Base-by-base conservation (phyloP, 2,329 filamentous ascomycete species). In the Exophiala spinifera region DNA sequence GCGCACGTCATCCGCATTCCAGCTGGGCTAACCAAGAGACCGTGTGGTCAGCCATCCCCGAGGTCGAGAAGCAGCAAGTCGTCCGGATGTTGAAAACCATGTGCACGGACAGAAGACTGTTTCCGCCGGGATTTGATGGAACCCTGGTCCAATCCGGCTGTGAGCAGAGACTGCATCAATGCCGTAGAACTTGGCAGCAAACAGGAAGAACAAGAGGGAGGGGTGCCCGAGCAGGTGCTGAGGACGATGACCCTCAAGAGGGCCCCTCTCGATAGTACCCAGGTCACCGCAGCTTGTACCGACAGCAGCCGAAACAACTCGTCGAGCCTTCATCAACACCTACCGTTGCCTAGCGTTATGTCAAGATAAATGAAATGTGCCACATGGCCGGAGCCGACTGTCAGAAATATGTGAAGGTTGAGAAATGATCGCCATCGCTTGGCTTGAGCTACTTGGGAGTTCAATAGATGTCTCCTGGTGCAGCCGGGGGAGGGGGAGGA, bases 101-200 rank as follows among this genome's bases (percentile, higher is more conserved):
- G 39, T 57, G 54, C 31, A 49, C 45, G 21, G 49, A 56, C 20
- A 46, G 47, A 43, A 36, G 37, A 37, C 55, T 60, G 4, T 60
- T 60, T 33, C 55, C 57, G 33, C 44, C 57, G 7, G 47, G 39
- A 17, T 53, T 52, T 47, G 23, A 21, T 14, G 49, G 55, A 48
- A 28, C 34, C 14, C 20, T 47, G 8, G 53, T 60, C 39, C 48
- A 55, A 45, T 44, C 52, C 33, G 57, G 57, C 36, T 57, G 57
- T 33, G 51, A 55, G 46, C 54, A 57, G 34, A 55, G 57, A 42
- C 51, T 60, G 51, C 55, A 60, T 34, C 54, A 57, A 47, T 55
- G 57, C 37, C 51, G 57, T 37, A 51, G 57, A 20, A 60, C 57
- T 20, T 60, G 57, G 57, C 54, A 57, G 49, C 57, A 60, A 43